phyloP scores from a whole-genome alignment of 1,284 basidiomycete genomes.

The Ganoderma sinense region DNA sequence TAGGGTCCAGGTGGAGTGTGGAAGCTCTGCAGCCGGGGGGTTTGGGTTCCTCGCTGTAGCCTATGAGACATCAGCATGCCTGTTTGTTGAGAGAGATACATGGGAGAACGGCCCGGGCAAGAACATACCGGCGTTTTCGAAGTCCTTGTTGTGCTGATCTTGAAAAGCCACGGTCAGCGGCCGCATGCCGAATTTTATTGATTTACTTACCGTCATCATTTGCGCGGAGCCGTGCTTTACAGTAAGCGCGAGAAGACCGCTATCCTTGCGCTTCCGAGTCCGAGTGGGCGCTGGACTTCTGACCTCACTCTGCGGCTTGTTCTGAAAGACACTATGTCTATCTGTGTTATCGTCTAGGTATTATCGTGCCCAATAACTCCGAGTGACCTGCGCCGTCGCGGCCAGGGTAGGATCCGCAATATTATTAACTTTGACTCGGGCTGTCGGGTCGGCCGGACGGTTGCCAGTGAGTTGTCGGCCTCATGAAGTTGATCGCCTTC shows the following conservation, averaged over 20 bases:
- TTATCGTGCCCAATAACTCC: no score
- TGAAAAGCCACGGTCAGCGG: background rate
- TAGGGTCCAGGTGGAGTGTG: background rate
- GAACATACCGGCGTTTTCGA: background rate
- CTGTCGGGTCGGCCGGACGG: no score
- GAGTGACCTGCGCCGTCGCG: no score
- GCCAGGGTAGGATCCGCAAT: no score
- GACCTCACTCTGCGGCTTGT: no score
- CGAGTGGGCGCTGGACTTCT: no score
- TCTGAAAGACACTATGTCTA: no score
- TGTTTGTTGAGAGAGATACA: background rate
- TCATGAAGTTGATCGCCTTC: no score
- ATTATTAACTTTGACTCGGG: no score
- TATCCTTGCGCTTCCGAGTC: background rate
- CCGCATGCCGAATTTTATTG: slow-evolving; percentile 1
- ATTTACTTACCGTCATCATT: background rate
- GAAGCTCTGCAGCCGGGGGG: background rate
- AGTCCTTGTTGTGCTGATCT: no score
- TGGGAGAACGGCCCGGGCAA: background rate
- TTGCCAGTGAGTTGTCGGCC: no score
- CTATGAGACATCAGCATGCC: background rate
- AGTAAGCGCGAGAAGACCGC: background rate
- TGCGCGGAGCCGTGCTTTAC: background rate
- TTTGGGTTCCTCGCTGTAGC: background rate
- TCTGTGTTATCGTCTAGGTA: no score